A percentile compares a stretch with the other conserved stretches of the same genome.
These are phyloP conservation scores for Coprinopsis sp. DNA, from an alignment of 768 basidiomycete species.

Conservation along the genomic window DNA sequence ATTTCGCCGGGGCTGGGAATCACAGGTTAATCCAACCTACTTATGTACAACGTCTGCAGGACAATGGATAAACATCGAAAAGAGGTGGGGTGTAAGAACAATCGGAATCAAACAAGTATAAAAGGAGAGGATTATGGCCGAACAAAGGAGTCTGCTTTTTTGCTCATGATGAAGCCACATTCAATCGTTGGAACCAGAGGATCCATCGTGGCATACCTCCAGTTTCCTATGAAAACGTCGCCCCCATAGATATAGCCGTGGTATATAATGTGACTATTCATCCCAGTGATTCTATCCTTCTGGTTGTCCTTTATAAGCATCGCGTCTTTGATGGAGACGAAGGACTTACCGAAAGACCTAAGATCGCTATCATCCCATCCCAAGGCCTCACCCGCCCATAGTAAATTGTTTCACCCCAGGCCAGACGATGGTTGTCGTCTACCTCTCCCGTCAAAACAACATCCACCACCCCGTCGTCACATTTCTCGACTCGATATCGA, in stretches of 20 bases:
- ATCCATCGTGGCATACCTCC: conserved; percentile 48
- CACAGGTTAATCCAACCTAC: too few species aligned
- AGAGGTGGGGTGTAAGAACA: too few species aligned
- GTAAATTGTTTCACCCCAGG: conserved; percentile 44
- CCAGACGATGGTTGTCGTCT: conserved; percentile 40
- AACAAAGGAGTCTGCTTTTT: too few species aligned
- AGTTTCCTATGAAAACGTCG: conserved; percentile 66
- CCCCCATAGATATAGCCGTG: conserved; percentile 68
- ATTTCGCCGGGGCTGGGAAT: too few species aligned
- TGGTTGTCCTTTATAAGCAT: too few species aligned
- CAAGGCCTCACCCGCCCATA: conserved; percentile 53
- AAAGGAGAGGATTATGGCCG: too few species aligned
- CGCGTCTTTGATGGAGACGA: too few species aligned
- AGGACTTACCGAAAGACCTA: conserved; percentile 35
- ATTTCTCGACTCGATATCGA: conserved; percentile 25
- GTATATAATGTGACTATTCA: conserved; percentile 37
- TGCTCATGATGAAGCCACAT: conserved; percentile 59
- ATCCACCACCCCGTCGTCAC: conserved; percentile 50
- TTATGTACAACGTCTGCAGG: too few species aligned
- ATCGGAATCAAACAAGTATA: too few species aligned
- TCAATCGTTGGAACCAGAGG: conserved; percentile 51
- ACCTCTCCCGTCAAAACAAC: conserved; percentile 61
- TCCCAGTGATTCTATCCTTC: background rate
- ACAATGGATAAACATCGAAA: too few species aligned
- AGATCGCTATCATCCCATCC: conserved; percentile 55